Conservation (phyloP, 1,139 yeast genomes). For the Scheffersomyces lignicola region DNA sequence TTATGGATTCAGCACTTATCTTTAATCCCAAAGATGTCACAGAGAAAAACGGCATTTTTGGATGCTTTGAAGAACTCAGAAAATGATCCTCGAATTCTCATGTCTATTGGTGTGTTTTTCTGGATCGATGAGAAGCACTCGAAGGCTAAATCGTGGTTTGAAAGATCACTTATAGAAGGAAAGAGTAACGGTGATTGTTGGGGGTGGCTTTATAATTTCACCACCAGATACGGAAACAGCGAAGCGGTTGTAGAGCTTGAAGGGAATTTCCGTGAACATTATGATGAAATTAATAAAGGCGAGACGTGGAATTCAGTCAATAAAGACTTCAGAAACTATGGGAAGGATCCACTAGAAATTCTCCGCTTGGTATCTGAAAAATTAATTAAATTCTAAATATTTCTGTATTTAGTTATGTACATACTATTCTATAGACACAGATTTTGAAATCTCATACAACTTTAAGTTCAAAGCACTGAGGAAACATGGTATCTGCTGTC, state of each 20-base stretch:
- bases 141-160: constrained; percentile 76
- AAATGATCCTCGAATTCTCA: constrained; percentile 58
- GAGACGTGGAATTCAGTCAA: constrained; percentile 51
- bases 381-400: constrained; percentile 8
- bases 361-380: constrained; percentile 25
- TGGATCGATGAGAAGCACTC: constrained; percentile 66
- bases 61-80: constrained; percentile 73
- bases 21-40: constrained; percentile 51
- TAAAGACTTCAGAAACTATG: constrained; percentile 45
- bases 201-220: constrained; percentile 62
- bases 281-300: constrained; percentile 60
- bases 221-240: constrained; percentile 21
- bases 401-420: constrained; percentile 1
- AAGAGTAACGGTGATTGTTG: constrained; percentile 71
- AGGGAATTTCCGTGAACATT: constrained; percentile 23
- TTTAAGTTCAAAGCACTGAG: constrained; percentile 73
- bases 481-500: constrained; percentile 76
- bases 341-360: constrained; percentile 35
- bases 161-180: constrained; percentile 59
- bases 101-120: constrained; percentile 67
- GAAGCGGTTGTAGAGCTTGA: constrained; percentile 20
- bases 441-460: constrained; percentile 44
- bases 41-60: constrained; percentile 62
- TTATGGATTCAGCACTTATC: constrained; percentile 65
- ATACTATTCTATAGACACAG: constrained; percentile 2